Evolutionary conservation across 23 red algal genomes (phyloP).

Genomic region (Gracilaria gracilis): DNA sequence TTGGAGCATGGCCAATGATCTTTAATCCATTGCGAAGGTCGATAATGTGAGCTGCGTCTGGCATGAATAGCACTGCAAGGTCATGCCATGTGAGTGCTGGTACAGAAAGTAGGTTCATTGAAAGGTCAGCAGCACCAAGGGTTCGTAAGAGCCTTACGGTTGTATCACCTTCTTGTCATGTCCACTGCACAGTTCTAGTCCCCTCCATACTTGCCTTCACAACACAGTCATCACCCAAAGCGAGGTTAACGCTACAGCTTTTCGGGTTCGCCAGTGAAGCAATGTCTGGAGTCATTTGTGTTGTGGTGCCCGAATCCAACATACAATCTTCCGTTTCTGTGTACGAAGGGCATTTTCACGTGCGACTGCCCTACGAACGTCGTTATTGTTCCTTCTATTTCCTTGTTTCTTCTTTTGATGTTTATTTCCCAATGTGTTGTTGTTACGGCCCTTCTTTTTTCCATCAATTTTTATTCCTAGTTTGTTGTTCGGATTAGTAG

Average conservation of each 20-base stretch:
- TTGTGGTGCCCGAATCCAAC: constrained; percentile 47
- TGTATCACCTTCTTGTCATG: background rate
- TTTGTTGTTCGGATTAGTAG: constrained; percentile 7
- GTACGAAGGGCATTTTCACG: background rate
- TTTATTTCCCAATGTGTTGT: background rate
- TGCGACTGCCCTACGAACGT: background rate
- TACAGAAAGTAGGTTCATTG: constrained; percentile 56
- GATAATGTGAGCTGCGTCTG: background rate
- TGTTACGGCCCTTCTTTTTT: background rate
- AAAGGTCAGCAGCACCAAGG: background rate
- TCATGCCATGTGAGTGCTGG: constrained; percentile 17
- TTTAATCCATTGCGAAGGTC: constrained; percentile 10
- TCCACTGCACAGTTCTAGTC: background rate
- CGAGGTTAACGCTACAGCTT: constrained; percentile 20
- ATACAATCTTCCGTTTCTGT: background rate
- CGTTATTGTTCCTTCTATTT: background rate
- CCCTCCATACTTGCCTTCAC: constrained; percentile 30
- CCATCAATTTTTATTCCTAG: background rate
- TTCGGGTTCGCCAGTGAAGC: background rate
- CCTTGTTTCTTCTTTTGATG: background rate
- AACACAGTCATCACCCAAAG: constrained; percentile 45
- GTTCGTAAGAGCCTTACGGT: background rate
- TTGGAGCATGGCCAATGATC: constrained; percentile 33
- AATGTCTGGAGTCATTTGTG: constrained; percentile 12
- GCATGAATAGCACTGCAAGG: constrained; percentile 18